Evolutionary conservation across 768 basidiomycete genomes (phyloP).

Genomic region (Stropharia rugosoannulata): DNA sequence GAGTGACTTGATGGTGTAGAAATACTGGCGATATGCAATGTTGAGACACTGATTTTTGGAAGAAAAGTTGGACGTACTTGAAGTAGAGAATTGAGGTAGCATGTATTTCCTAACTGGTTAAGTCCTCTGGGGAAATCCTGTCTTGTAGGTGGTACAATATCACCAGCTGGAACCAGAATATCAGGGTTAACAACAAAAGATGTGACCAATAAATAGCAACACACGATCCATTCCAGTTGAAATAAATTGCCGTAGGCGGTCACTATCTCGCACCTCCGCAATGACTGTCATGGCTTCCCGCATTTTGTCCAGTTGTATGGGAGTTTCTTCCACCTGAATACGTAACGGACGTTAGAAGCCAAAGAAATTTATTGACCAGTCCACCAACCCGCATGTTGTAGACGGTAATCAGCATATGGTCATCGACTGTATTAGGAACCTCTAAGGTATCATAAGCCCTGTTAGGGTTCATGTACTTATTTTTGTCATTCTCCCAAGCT

Average conservation of each 20-base stretch:
- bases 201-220: conserved; percentile 28
- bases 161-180: conserved; percentile 54
- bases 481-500: conserved; percentile 54
- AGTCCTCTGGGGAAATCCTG: conserved; percentile 81
- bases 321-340: conserved; percentile 67
- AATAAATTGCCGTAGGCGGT: conserved; percentile 64
- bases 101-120: conserved; percentile 88
- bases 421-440: conserved; percentile 69
- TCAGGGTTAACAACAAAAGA: neutral
- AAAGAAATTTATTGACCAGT: neutral
- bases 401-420: conserved; percentile 74
- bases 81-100: conserved; percentile 79
- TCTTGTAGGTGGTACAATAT: conserved; percentile 47
- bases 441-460: conserved; percentile 74
- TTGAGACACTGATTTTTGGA: neutral
- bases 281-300: conserved; percentile 72
- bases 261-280: conserved; percentile 72
- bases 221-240: conserved; percentile 73
- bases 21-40: conserved; percentile 56
- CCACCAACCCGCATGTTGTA: conserved; percentile 61
- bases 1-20: conserved; percentile 93
- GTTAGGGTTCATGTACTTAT: conserved; percentile 61
- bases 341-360: neutral
- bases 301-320: conserved; percentile 67
- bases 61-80: conserved; percentile 42